Conservation (phyloP, 768 basidiomycete genomes). For the Termitomyces sp. region DNA sequence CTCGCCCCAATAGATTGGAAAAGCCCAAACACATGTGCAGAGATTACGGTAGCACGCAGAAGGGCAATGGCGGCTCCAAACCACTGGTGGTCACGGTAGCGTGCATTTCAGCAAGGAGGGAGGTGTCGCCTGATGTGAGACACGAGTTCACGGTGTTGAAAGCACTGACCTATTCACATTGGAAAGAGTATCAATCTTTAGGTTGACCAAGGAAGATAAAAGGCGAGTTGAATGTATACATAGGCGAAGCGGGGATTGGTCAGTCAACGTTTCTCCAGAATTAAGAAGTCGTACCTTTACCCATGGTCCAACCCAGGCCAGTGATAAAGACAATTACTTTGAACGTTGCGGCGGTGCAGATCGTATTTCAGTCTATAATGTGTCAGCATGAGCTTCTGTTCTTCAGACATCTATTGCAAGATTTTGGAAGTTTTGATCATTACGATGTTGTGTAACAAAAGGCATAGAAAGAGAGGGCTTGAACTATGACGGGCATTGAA, state of each 20-base stretch:
- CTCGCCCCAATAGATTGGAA: too few species aligned
- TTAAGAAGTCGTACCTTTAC: constrained; percentile 45
- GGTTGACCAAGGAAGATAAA: neutral
- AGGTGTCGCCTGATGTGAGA: constrained; percentile 54
- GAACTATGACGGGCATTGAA: too few species aligned
- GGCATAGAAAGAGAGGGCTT: too few species aligned
- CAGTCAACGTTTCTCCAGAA: neutral
- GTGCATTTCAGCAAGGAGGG: constrained; percentile 69
- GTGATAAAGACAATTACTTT: too few species aligned
- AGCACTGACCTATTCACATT: constrained; percentile 34
- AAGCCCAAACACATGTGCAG: too few species aligned
- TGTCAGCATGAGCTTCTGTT: too few species aligned
- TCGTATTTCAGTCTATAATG: too few species aligned
- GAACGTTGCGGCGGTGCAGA: too few species aligned
- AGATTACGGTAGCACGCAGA: too few species aligned
- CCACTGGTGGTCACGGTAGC: constrained; percentile 67
- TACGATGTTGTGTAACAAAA: too few species aligned
- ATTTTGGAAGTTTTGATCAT: too few species aligned
- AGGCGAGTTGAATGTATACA: constrained; percentile 58
- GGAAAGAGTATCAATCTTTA: neutral
- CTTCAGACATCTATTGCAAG: too few species aligned
- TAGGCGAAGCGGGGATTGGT: constrained; percentile 38
- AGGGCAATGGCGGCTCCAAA: constrained; percentile 57
- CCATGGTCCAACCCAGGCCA: constrained; percentile 57
- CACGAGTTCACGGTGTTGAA: constrained; percentile 48